Evolutionary conservation across 441 rosid genomes (phyloP), one percentile per base, ranked within the genome.

Genomic region (Corymbia calophylla): DNA sequence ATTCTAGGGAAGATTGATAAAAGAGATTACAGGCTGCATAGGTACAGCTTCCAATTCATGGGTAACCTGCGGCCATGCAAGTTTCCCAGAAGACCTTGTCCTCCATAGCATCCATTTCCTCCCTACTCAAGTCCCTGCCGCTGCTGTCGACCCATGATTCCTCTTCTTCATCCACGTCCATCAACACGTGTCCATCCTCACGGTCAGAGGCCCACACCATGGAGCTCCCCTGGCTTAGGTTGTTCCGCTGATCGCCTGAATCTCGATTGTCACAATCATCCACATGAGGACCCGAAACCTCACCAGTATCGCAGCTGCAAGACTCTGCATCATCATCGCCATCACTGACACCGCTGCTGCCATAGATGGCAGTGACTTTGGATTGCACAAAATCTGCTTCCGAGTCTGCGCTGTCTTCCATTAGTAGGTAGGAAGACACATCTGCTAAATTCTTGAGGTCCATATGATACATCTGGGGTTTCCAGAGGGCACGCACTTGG

Each of bases 1-100:
- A 25, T 35, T 35, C 35, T 12, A 15, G 89, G 25, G 84, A 21
- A 29, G 8, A 47, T 49, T 35, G 89, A 66, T n/a, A 54, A 49
- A 64, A 51, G 35, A 48, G 48, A 47, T 87, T 35, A 64, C 4
- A 51, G 32, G 35, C 29, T 53, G 54, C 53, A 18, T 14, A 66
- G 11, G 89, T 19, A 21, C 91, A 89, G 60, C 49, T 35, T 73
- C 27, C 14, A 70, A 70, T 35, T 70, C 81, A 35, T 27, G 94
- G 95, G 89, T 94, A 94, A 51, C 97, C 97, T 51, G 89, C 60
- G 6, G 95, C 95, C 89, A 93, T 87, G 91, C 95, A 95, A 64
- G 95, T 92, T 86, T 94, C 96, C 97, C 97, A 95, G 53, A 95
- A 95, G 73, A 92, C 90, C 25, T 92, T 90, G 49, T 95, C 97